Base-by-base conservation (phyloP, 2,329 filamentous ascomycete species). In the Xylaria polymorpha region DNA sequence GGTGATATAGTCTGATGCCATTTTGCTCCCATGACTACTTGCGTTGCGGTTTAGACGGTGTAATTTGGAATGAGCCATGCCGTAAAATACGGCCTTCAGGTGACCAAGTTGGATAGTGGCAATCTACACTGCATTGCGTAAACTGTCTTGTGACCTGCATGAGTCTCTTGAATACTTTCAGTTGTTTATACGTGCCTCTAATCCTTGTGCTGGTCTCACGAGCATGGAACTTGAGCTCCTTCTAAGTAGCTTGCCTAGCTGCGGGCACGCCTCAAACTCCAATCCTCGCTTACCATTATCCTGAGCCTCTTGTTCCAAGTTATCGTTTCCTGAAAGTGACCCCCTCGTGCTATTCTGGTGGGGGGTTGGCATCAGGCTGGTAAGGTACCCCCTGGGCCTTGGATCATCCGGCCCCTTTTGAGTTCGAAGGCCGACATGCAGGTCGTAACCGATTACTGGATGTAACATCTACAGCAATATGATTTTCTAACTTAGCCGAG, bases 1-100 rank as follows among this genome's bases (percentile, higher is more conserved):
- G 93, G 84, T 97, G 18, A 51, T 12, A 9, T 2, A 6, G n/a
- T 12, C 3, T 25, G 14, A 14, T 39, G 35, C 22, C 14, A 37
- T 37, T 29, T 29, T 39, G 18, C 37, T 29, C 22, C 20, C 1
- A 32, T 7, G 35, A 4, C 2, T n/a, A 14, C 43, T 7, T 14
- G 12, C 7, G 18, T 20, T 22, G n/a, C 41, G 6, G 46, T 61
- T 35, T 48, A 32, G 35, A 56, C 4, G 1, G 18, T 22, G 41
- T 22, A 20, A 22, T 22, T 25, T 41, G 20, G 18, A 44, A 44
- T 44, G 8, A 44, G 43, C 43, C 43, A 20, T 44, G 18, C n/a
- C 2, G 43, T 44, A 9, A 44, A 44, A 20, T 18, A 44, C n/a
- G 43, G 18, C 18, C 12, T 20, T 18, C 14, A 22, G 22, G 22